Evolutionary conservation across 305 asterid species (phyloP).

Genomic region (Fraxinus xanthoxyloides): DNA sequence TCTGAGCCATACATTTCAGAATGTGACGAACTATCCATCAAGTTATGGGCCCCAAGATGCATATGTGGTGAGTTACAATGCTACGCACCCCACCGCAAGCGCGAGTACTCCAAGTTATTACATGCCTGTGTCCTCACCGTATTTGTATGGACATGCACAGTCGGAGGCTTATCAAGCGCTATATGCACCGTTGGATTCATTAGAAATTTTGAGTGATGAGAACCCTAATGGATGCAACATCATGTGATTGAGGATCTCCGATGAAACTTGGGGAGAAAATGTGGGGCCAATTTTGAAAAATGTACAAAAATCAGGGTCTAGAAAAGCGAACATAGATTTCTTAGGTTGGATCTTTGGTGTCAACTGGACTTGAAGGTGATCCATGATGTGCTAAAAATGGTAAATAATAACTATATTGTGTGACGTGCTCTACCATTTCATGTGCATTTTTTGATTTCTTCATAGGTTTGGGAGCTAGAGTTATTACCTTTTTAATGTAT

Average conservation of each 20-base stretch:
- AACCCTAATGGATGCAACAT: conserved; percentile 68
- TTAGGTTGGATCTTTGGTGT: not conserved
- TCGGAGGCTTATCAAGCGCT: conserved; percentile 32
- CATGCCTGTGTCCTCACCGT: conserved; percentile 43
- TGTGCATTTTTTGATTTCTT: not conserved
- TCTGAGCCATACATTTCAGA: conserved; percentile 36
- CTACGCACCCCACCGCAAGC: conserved; percentile 36
- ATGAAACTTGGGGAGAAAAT: not conserved
- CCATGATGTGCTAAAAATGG: not conserved
- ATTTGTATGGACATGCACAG: conserved; percentile 30
- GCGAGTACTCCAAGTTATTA: conserved; percentile 43
- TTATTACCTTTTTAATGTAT: not conserved
- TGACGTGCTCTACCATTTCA: not conserved
- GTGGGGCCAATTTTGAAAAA: not conserved
- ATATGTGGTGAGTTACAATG: conserved; percentile 52
- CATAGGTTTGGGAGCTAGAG: not conserved
- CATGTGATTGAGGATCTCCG: conserved; percentile 39
- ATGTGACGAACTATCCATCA: conserved; percentile 37
- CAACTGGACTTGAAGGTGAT: not conserved
- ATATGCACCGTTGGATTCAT: conserved; percentile 49
- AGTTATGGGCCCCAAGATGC: conserved; percentile 39
- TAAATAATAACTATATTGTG: not conserved
- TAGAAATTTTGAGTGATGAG: conserved; percentile 74
- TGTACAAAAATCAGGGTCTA: conserved; percentile 13
- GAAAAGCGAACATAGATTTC: not conserved